Base-by-base conservation (phyloP, 306 rosid genomes). In the Pyrus pyrifolia region DNA sequence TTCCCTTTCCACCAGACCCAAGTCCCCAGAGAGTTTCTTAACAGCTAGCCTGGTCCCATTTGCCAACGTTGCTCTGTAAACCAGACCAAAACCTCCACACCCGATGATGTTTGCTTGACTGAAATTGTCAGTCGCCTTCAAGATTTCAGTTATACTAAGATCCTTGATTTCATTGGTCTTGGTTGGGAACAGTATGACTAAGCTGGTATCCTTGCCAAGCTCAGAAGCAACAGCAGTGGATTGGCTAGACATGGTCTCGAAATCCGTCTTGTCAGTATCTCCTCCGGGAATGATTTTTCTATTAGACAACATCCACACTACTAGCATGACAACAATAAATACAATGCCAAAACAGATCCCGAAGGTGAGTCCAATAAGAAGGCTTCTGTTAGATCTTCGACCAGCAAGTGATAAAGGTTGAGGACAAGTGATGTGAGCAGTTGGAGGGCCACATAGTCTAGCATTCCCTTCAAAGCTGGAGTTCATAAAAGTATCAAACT, bases 51-150 rank as follows among this genome's bases (percentile, higher is more conserved):
- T 86, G 35, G 86, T 87, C 70, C 97, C 98, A 74, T 90, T 79
- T 30, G 89, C 84, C 70, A 93, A 80, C 22, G 85, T 88, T 80
- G 98, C 98, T 77, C 87, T 93, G 79, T 91, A 93, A 81, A 93
- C 98, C 88, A 93, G 86, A 75, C 98, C 98, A 78, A 91, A 93
- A 63, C 98, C 98, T 11, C 98, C 98, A 53, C 98, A 93, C 46
- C 97, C 98, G 58, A 93, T 73, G 58, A 93, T 93, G 87, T 93
- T 91, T 44, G 97, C 94, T 68, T 93, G 97, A 69, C 90, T 87
- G 86, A 93, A 93, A 87, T 91, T 88, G 71, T 90, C 93, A 14
- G 98, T 93, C 78, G 97, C 94, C 74, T 91, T 91, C 70, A 93
- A 71, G 81, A 91, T 93, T 76, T 93, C 98, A 68, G 81, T 76